Evolutionary conservation across 2,329 filamentous ascomycete genomes (phyloP), one percentile per base, ranked within the genome.

Genomic region (Pseudogymnoascus verrucosus): DNA sequence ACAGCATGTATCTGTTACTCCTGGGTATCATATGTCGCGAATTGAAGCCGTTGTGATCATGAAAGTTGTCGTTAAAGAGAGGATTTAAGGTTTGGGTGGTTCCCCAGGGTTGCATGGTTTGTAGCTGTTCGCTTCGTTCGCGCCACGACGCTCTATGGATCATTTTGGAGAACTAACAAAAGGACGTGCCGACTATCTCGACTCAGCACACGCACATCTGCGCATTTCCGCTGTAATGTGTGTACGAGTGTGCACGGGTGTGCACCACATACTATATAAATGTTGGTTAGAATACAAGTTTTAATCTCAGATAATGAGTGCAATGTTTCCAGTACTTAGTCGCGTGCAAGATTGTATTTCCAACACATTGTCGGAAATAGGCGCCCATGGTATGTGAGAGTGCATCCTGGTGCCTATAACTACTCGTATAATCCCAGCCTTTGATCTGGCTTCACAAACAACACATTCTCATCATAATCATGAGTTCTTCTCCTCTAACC

Each of bases 71-170:
- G n/a, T 57, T 57, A 19, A 11, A 11, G 23, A 11, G 26, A 34
- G n/a, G 10, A 57, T 57, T 54, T 57, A 57, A 57, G 28, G 51
- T 57, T 57, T 57, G 51, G 51, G 28, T 57, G n/a, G 47, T 57
- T 57, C 51, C 51, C 51, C 51, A 57, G 51, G 51, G 51, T 57
- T 57, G 4, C 51, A 57, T 57, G 51, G 51, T 57, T 21, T 57
- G 5, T 57, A 34, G 51, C n/a, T 57, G 47, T 57, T 57, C 47
- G 47, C 47, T 57, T 57, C 47, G 47, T 57, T 19, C 26, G 26
- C 26, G 47, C 47, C 26, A 19, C 26, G 26, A 19, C 47, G 26
- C 47, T 54, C n/a, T 19, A 26, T 10, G 47, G 47, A 57, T 57
- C 47, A 19, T 19, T 57, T 57, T 31, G 12, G 1, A 12, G 26